Percentiles rank a stretch among this genome's conserved stretches.
These are phyloP conservation scores for Mortierella sp. DNA, from an alignment of 371 early-diverging fungal species.

Conservation along the genomic window DNA sequence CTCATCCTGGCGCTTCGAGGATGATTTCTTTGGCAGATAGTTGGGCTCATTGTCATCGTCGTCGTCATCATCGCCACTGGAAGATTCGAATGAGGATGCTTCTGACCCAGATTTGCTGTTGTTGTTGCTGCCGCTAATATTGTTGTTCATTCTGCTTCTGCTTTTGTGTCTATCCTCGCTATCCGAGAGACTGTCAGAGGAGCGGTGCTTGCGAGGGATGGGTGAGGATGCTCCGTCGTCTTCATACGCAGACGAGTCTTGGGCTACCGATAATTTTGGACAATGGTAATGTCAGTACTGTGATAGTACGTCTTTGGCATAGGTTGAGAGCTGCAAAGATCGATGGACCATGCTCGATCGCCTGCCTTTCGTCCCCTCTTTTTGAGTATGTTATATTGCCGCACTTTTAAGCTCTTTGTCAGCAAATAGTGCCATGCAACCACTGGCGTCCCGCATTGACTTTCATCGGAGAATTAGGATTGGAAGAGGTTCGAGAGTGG, in stretches of 20 bases:
- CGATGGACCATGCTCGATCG: neutral
- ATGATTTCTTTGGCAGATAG: slow-evolving; percentile 11
- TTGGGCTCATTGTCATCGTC: slow-evolving; percentile 41
- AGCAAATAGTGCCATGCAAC: neutral
- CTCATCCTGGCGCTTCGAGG: slow-evolving; percentile 33
- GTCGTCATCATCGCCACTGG: slow-evolving; percentile 38
- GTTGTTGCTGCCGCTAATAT: slow-evolving; percentile 7
- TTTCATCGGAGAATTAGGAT: neutral
- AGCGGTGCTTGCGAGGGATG: slow-evolving; percentile 24
- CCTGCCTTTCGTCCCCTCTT: neutral
- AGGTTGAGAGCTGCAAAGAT: neutral
- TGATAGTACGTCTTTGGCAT: neutral
- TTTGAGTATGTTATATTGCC: neutral
- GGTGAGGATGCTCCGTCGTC: slow-evolving; percentile 45
- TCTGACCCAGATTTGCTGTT: slow-evolving; percentile 37
- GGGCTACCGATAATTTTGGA: slow-evolving; percentile 31
- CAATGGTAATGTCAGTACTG: neutral
- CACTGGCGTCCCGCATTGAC: neutral
- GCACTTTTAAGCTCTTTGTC: neutral
- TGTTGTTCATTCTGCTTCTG: slow-evolving; percentile 15
- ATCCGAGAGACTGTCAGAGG: slow-evolving; percentile 23
- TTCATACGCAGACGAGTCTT: slow-evolving; percentile 58
- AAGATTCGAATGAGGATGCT: slow-evolving; percentile 45
- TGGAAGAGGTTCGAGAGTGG: neutral
- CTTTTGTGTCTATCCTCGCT: slow-evolving; percentile 21